phyloP scores from a whole-genome alignment of 805 yeast species.

The Zygosaccharomyces bailii region DNA sequence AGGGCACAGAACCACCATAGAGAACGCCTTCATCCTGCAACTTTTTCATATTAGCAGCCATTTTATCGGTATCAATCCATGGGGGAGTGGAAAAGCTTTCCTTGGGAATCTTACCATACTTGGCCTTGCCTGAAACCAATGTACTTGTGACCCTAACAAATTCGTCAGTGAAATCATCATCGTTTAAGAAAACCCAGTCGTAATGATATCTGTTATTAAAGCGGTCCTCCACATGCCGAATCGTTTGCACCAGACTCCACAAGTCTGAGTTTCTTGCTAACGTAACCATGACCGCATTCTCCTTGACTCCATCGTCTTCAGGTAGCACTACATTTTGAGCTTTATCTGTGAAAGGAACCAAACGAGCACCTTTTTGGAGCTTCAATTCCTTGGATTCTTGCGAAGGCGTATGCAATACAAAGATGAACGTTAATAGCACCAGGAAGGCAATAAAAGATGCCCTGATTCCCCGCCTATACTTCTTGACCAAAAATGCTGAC shows the following conservation, averaged over 20 bases:
- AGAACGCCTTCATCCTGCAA: constrained; percentile 46
- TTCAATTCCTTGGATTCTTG: background rate
- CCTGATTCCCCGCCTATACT: constrained; percentile 29
- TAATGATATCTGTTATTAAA: constrained; percentile 61
- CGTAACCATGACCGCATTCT: constrained; percentile 65
- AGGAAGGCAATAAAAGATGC: constrained; percentile 26
- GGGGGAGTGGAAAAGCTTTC: constrained; percentile 71
- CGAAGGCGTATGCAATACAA: constrained; percentile 13
- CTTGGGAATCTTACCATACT: constrained; percentile 58
- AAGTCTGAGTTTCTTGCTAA: constrained; percentile 68
- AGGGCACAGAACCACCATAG: constrained; percentile 58
- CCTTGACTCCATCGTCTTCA: constrained; percentile 37
- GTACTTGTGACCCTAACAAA: constrained; percentile 49
- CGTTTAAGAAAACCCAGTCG: constrained; percentile 80
- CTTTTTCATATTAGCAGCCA: constrained; percentile 43
- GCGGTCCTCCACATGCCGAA: constrained; percentile 60
- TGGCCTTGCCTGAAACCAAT: constrained; percentile 55
- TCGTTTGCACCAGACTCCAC: constrained; percentile 52
- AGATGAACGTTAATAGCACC: constrained; percentile 21
- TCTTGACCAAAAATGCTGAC: constrained; percentile 31
- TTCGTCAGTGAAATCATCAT: constrained; percentile 55
- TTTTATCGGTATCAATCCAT: constrained; percentile 54
- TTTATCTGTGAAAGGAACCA: constrained; percentile 32
- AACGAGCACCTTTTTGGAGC: constrained; percentile 11
- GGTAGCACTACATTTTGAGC: constrained; percentile 33